A percentile compares a stretch with the other conserved stretches of the same genome.
phyloP scores from a whole-genome alignment of 2,329 filamentous ascomycete genomes.

The Polychaeton citri region DNA sequence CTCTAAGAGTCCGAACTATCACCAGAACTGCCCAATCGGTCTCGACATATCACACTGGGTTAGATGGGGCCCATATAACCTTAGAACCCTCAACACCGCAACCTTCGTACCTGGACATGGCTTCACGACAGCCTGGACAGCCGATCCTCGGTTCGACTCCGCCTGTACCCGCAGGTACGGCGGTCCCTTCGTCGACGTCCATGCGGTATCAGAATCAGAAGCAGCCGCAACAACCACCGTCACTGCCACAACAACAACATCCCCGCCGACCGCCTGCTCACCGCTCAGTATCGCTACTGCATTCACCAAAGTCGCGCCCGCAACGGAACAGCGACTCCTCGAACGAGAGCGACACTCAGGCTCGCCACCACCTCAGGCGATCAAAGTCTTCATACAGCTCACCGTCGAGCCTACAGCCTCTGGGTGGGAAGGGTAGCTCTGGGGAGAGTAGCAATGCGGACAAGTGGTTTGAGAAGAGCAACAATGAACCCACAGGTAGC shows the following conservation, averaged over 20 bases:
- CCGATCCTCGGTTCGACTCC: neutral
- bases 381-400: conserved; percentile 14
- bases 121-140: too few species aligned
- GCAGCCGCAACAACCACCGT: neutral
- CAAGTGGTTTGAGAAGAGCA: conserved; percentile 39
- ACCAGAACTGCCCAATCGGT: too few species aligned
- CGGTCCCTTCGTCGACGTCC: neutral
- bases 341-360: conserved; percentile 1
- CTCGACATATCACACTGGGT: too few species aligned
- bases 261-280: conserved; percentile 31
- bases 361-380: conserved; percentile 6
- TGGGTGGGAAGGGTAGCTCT: conserved; percentile 28
- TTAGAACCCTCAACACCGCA: too few species aligned
- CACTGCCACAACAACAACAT: conserved; percentile 8
- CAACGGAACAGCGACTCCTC: conserved; percentile 10
- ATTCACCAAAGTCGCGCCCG: conserved; percentile 13
- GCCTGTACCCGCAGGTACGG: neutral
- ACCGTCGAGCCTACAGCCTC: conserved; percentile 27
- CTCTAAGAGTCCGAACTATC: too few species aligned
- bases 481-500: conserved; percentile 31
- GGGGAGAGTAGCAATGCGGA: conserved; percentile 39
- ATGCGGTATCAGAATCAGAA: neutral
- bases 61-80: too few species aligned
- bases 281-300: conserved; percentile 33
- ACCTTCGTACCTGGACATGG: too few species aligned